Percentiles rank a stretch among this genome's conserved stretches.
Conservation (phyloP, 257 asterid genomes). For the Solanum tarijense region DNA sequence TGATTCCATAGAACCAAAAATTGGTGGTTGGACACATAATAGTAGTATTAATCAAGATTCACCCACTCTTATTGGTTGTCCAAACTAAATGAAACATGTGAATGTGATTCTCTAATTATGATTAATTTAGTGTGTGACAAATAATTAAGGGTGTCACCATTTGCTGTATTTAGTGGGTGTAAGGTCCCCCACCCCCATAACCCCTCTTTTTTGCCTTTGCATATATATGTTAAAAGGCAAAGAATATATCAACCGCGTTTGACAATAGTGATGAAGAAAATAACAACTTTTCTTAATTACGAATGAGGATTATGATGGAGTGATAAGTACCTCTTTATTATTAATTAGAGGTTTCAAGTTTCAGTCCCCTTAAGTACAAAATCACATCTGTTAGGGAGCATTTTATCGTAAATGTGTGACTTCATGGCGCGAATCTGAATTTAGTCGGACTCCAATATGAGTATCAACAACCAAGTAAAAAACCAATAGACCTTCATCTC, state of each 20-base stretch:
- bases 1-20: neutral
- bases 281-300: neutral
- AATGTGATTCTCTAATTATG: neutral
- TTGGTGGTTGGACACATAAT: neutral
- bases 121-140: neutral
- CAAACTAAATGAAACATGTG: neutral
- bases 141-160: neutral
- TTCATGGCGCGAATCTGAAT: too few relatives aligned
- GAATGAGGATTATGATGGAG: fast-evolving
- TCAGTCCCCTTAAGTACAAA: too few relatives aligned
- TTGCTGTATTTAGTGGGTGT: neutral
- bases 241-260: too few relatives aligned
- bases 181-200: neutral
- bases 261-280: neutral
- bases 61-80: neutral
- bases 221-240: too few relatives aligned
- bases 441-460: too few relatives aligned
- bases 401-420: too few relatives aligned
- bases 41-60: neutral
- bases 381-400: too few relatives aligned
- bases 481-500: too few relatives aligned
- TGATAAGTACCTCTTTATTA: fast-evolving
- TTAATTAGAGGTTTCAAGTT: too few relatives aligned
- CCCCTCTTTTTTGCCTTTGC: neutral
- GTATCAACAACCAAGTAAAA: too few relatives aligned